phyloP scores from a whole-genome alignment of 1,284 basidiomycete species.

The Testicularia cyperi region DNA sequence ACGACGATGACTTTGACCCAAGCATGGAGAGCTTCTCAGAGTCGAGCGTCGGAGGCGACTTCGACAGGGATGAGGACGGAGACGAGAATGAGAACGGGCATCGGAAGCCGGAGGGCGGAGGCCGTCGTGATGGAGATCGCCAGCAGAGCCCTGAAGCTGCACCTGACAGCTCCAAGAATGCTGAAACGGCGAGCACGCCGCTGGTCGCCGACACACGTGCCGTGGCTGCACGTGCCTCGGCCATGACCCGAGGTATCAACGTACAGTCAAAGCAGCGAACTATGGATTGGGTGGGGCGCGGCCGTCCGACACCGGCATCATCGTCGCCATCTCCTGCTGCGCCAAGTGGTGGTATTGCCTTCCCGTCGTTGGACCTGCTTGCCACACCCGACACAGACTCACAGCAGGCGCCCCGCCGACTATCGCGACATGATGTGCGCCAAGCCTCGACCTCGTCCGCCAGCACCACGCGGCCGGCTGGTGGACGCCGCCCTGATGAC shows the following conservation, averaged over 20 bases:
- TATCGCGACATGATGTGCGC: constrained; percentile 13
- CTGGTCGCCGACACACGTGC: not conserved
- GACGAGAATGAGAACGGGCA: not conserved
- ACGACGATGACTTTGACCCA: constrained; percentile 75
- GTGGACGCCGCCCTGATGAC: too few species aligned
- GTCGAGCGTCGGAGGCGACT: constrained; percentile 23
- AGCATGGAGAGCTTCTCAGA: constrained; percentile 63
- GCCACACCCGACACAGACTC: constrained; percentile 1
- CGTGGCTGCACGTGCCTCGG: not conserved
- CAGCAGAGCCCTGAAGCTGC: too few species aligned
- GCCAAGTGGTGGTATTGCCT: constrained; percentile 15
- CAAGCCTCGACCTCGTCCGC: constrained; percentile 28
- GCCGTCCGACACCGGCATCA: not conserved
- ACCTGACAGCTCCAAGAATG: too few species aligned
- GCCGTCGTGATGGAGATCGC: too few species aligned
- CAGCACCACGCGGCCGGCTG: constrained; percentile 14
- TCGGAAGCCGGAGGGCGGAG: too few species aligned
- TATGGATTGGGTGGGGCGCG: constrained; percentile 26
- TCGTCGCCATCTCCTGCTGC: not conserved
- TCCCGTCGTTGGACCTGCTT: constrained; percentile 35
- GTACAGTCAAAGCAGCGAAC: constrained; percentile 12
- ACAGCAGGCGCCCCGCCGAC: constrained; percentile 10
- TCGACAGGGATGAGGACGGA: constrained; percentile 9
- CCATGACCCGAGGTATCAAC: too few species aligned
- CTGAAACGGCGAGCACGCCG: too few species aligned